Conservation (phyloP, 352 stramenopile species). For the Globisporangium middletonii region DNA sequence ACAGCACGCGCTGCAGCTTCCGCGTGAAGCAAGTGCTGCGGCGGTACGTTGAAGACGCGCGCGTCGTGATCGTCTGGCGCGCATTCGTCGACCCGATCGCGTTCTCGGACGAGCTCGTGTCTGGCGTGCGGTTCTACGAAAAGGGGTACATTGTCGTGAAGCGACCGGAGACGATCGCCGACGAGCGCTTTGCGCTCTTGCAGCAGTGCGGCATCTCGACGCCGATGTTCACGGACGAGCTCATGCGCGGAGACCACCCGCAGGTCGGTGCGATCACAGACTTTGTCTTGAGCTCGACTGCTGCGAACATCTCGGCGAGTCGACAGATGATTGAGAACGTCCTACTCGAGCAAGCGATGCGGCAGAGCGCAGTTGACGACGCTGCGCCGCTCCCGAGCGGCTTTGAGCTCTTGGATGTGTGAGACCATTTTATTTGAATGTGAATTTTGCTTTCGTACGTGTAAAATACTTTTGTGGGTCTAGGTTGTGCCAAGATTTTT, state of each 20-base stretch:
- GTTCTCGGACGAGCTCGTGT: constrained; percentile 30
- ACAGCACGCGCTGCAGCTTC: constrained; percentile 43
- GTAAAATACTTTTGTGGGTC: no score
- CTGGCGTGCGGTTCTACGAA: constrained; percentile 33
- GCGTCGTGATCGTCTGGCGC: constrained; percentile 54
- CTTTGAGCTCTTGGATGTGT: neutral
- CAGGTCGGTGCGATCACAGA: constrained; percentile 31
- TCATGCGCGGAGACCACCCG: constrained; percentile 13
- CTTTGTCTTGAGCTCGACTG: constrained; percentile 32
- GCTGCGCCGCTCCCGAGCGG: neutral
- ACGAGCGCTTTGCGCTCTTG: constrained; percentile 31
- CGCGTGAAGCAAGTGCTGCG: constrained; percentile 55
- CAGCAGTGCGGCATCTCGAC: constrained; percentile 43
- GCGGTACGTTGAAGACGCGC: constrained; percentile 51
- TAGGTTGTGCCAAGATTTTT: no score
- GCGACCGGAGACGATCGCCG: constrained; percentile 24
- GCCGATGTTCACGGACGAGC: constrained; percentile 29
- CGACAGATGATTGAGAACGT: constrained; percentile 50
- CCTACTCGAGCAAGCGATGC: constrained; percentile 18
- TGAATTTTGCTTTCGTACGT: no score
- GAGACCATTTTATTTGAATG: neutral
- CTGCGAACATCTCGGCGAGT: constrained; percentile 25
- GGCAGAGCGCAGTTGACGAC: no score
- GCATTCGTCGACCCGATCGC: constrained; percentile 43
- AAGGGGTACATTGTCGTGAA: constrained; percentile 52